Evolutionary conservation across 2,329 filamentous ascomycete genomes (phyloP), one percentile per base, ranked within the genome.

Genomic region (Lomentospora prolificans): DNA sequence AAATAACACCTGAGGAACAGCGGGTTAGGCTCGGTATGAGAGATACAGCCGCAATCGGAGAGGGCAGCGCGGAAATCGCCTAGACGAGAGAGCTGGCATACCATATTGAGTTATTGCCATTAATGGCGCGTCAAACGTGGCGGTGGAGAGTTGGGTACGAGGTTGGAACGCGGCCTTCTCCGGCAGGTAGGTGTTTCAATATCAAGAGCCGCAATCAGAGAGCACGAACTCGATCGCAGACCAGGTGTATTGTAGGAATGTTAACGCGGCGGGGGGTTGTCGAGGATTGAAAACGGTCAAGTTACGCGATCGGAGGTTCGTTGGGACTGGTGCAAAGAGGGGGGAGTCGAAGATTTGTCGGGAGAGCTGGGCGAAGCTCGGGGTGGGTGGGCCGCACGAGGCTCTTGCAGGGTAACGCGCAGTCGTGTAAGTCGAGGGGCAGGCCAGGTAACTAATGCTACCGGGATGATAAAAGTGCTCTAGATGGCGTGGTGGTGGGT

Each of bases 1-100:
- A 72, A 89, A 96, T 61, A 96, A 80, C 64, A 99, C 92, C 92
- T 97, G 22, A 22, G 41, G 27, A 36, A n/a, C 5, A 31, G n/a
- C n/a, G 24, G 27, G 41, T 55, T 22, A 55, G 53, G 36, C 28
- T 28, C 10, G 39, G 36, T 14, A 39, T 17, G 19, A 12, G 30
- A 41, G n/a, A 17, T 24, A 51, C 6, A 17, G n/a, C 22, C n/a
- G 30, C 30, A 33, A 33, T 33, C 30, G 30, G n/a, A 33, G 30
- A 33, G 30, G 30, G 7, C 30, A 33, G 12, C 7, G 30, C 30
- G 6, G 30, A 14, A 8, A 19, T 14, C 14, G 50, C 17, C n/a
- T 9, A 3, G 17, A 19, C 28, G 3, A 27, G 27, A 17, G 24
- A 44, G 22, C 39, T 25, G 53, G 28, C 12, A 55, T 55, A 55